Conservation (phyloP, 1,284 basidiomycete genomes). For the Waitea zeae region DNA sequence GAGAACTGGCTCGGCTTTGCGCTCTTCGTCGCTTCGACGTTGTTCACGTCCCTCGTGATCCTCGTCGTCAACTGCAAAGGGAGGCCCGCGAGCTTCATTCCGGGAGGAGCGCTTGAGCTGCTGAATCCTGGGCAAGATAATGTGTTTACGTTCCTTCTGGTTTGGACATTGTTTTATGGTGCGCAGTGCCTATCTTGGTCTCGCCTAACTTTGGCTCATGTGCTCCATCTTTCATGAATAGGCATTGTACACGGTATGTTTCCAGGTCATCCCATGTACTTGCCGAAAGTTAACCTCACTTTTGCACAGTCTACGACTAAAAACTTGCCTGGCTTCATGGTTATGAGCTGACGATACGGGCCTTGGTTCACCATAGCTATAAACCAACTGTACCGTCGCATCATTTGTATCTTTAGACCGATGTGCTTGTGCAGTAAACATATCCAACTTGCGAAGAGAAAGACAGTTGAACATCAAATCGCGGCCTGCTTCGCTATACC, state of each 20-base stretch:
- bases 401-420: no score
- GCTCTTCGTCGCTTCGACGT: slow-evolving; percentile 51
- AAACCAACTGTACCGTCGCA: no score
- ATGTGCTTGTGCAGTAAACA: no score
- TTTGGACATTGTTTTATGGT: slow-evolving; percentile 86
- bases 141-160: slow-evolving; percentile 69
- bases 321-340: no score
- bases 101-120: slow-evolving; percentile 45
- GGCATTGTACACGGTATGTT: slow-evolving; percentile 25
- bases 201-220: slow-evolving; percentile 5
- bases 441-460: neutral
- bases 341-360: no score
- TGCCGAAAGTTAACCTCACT: no score
- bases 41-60: slow-evolving; percentile 48
- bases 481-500: no score
- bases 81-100: slow-evolving; percentile 36
- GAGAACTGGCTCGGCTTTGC: slow-evolving; percentile 71
- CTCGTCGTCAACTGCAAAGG: slow-evolving; percentile 56
- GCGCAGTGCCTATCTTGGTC: slow-evolving; percentile 18
- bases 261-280: no score
- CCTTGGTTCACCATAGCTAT: no score
- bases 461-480: no score
- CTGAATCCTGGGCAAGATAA: slow-evolving; percentile 76
- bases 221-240: slow-evolving; percentile 7
- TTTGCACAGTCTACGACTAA: no score